Percentiles rank a stretch among this genome's conserved stretches.
phyloP scores from a whole-genome alignment of 106 monocot species.

The Dioscorea alata region DNA sequence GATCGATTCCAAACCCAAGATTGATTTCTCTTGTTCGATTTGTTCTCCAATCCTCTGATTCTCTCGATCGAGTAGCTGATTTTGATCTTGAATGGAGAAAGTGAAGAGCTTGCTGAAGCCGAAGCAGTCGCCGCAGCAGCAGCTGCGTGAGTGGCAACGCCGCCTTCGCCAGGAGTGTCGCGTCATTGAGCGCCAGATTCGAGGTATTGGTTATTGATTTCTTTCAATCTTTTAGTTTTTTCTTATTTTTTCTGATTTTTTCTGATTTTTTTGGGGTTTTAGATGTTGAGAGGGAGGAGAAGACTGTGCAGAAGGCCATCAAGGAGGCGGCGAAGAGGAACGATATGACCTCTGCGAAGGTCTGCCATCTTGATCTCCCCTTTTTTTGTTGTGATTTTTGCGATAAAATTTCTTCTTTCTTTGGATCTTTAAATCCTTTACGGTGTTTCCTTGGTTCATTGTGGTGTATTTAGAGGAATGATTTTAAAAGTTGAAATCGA shows the following conservation, averaged over 20 bases:
- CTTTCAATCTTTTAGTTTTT: background rate
- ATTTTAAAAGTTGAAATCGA: too few species aligned
- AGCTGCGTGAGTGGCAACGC: constrained; percentile 90
- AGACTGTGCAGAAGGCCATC: constrained; percentile 93
- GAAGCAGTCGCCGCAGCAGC: constrained; percentile 71
- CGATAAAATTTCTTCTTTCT: too few species aligned
- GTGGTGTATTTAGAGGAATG: too few species aligned
- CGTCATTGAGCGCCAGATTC: constrained; percentile 92
- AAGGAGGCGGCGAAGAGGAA: constrained; percentile 93
- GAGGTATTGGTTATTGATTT: constrained; percentile 25
- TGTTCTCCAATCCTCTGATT: too few species aligned
- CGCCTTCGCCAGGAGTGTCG: constrained; percentile 90
- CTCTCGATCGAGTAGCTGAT: constrained; percentile 3
- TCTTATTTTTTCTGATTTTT: background rate
- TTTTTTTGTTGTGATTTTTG: too few species aligned
- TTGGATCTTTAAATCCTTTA: too few species aligned
- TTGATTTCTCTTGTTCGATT: too few species aligned
- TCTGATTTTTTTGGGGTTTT: constrained; percentile 1
- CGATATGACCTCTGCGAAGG: constrained; percentile 94
- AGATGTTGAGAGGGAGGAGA: constrained; percentile 97
- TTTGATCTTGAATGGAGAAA: constrained; percentile 38
- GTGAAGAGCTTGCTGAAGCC: constrained; percentile 83
- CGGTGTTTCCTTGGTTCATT: too few species aligned
- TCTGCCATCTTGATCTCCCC: background rate
- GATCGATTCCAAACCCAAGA: too few species aligned